These are phyloP conservation scores for Setomelanomma holmii DNA, from an alignment of 2,329 filamentous ascomycete genomes.

Conservation along the genomic window DNA sequence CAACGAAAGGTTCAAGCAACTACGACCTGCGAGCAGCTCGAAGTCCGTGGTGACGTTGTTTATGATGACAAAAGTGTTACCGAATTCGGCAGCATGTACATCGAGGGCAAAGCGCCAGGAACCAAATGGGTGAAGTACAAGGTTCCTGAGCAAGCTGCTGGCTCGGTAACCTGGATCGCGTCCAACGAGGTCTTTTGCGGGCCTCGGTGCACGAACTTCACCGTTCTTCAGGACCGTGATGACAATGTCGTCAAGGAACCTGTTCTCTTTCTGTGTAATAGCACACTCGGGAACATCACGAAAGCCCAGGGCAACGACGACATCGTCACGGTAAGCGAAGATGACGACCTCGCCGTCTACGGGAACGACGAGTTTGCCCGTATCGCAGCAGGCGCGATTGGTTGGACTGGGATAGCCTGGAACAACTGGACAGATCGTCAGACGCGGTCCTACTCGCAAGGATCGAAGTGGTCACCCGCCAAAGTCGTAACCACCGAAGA, in stretches of 20 bases:
- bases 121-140: conserved; percentile 21
- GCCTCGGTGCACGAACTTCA: conserved; percentile 44
- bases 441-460: conserved; percentile 26
- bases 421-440: conserved; percentile 20
- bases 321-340: conserved; percentile 18
- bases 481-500: conserved; percentile 2
- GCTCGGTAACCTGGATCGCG: conserved; percentile 37
- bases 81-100: conserved; percentile 10
- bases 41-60: conserved; percentile 10
- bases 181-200: conserved; percentile 28
- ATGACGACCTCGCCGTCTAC: conserved; percentile 30
- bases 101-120: conserved; percentile 18
- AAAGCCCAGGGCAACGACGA: conserved; percentile 19
- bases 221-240: conserved; percentile 32
- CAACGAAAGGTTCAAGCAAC: conserved; percentile 27
- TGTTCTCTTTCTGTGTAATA: conserved; percentile 40
- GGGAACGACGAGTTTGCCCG: conserved; percentile 36
- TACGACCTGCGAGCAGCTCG: conserved; percentile 31
- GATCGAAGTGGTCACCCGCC: conserved; percentile 34
- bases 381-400: conserved; percentile 40
- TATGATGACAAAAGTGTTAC: background rate
- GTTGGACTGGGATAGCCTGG: conserved; percentile 37
- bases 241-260: conserved; percentile 11
- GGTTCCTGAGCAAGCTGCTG: conserved; percentile 21
- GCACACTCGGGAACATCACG: conserved; percentile 21